A percentile compares a stretch with the other conserved stretches of the same genome.
Conservation (phyloP, 192 early-diverging fungal genomes). For the Gorgonomyces haynaldii region DNA sequence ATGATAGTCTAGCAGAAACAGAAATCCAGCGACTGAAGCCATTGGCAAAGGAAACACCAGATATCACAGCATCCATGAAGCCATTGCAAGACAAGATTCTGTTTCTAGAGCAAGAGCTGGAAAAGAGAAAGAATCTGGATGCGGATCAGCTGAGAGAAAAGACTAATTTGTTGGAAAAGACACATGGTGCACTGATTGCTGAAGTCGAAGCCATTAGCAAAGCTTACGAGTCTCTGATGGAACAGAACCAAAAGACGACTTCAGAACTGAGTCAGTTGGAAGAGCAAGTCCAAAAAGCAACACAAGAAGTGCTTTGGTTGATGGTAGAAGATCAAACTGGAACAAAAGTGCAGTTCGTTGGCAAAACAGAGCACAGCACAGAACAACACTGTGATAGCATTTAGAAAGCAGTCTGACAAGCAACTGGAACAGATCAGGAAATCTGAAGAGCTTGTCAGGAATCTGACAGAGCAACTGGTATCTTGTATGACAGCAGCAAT, state of each 20-base stretch:
- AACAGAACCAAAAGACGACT: neutral
- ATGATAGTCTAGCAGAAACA: conserved; percentile 49
- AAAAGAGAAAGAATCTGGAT: too few species aligned
- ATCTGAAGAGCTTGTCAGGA: conserved; percentile 70
- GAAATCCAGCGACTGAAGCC: conserved; percentile 69
- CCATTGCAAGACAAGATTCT: too few species aligned
- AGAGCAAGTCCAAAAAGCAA: neutral
- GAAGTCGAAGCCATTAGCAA: neutral
- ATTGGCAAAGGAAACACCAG: conserved; percentile 61
- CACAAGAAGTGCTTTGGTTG: neutral
- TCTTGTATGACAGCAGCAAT: conserved; percentile 19
- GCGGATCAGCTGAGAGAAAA: neutral
- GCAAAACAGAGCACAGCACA: conserved; percentile 58
- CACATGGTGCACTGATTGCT: neutral
- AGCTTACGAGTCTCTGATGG: neutral
- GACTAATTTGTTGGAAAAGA: neutral
- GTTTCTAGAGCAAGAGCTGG: too few species aligned
- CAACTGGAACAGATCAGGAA: conserved; percentile 73
- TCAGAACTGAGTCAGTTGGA: neutral
- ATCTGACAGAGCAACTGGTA: conserved; percentile 56
- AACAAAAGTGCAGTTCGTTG: conserved; percentile 67
- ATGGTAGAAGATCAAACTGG: conserved; percentile 59
- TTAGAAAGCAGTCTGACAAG: conserved; percentile 66
- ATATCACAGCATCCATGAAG: too few species aligned
- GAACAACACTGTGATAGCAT: conserved; percentile 49